Conservation (phyloP, 139 green algal genomes). For the Closterium sp. region DNA sequence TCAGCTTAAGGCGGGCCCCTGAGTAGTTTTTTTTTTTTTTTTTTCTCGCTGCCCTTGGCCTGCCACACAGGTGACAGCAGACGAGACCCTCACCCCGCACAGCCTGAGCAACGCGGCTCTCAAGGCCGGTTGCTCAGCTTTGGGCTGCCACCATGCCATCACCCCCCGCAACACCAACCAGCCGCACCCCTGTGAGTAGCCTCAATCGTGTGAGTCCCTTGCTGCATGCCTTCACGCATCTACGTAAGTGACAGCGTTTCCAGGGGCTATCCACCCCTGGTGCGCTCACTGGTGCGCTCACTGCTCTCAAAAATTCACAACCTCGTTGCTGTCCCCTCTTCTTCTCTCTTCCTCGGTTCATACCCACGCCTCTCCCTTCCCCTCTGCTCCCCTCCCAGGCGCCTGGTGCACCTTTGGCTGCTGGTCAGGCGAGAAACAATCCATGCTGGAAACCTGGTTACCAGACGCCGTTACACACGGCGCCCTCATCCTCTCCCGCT, state of each 20-base stretch:
- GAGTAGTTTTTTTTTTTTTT: too few relatives aligned
- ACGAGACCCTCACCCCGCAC: not conserved
- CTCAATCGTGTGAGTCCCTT: not conserved
- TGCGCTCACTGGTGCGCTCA: too few relatives aligned
- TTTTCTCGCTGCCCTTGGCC: too few relatives aligned
- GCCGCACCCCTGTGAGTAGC: conserved; percentile 14
- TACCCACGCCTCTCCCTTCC: too few relatives aligned
- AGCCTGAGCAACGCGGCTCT: not conserved
- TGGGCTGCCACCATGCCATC: conserved; percentile 32
- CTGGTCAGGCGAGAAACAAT: conserved; percentile 45
- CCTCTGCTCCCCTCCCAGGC: not conserved
- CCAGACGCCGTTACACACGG: conserved; percentile 60
- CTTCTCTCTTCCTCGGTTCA: too few relatives aligned
- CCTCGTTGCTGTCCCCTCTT: too few relatives aligned
- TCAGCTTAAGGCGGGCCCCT: too few relatives aligned
- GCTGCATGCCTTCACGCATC: not conserved
- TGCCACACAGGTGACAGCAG: conserved; percentile 16
- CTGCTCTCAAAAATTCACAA: too few relatives aligned
- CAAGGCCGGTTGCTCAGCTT: conserved; percentile 27
- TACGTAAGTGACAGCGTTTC: not conserved
- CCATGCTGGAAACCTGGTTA: conserved; percentile 63
- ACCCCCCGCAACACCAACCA: conserved; percentile 57
- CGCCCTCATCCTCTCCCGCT: conserved; percentile 60
- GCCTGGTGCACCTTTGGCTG: conserved; percentile 62
- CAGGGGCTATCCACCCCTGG: not conserved